phyloP scores from a whole-genome alignment of 371 early-diverging fungal genomes.

The Mortierella sp. region DNA sequence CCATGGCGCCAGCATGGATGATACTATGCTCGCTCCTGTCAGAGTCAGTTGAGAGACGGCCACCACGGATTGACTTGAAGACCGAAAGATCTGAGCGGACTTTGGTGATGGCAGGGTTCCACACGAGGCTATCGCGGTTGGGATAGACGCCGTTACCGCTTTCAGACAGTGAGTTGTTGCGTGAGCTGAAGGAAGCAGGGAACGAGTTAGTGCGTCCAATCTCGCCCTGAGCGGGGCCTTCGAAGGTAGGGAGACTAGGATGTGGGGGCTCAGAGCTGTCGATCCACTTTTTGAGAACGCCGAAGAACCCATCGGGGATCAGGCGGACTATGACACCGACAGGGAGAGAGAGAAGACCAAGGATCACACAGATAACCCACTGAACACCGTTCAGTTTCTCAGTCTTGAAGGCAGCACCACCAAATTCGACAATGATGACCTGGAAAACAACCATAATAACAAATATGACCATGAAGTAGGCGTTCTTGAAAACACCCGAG shows the following conservation, averaged over 20 bases:
- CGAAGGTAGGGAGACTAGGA: slow-evolving; percentile 35
- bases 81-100: slow-evolving; percentile 50
- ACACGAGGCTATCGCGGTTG: slow-evolving; percentile 48
- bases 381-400: slow-evolving; percentile 63
- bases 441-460: slow-evolving; percentile 69
- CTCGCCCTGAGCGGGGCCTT: slow-evolving; percentile 16
- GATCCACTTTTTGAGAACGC: slow-evolving; percentile 30
- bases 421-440: slow-evolving; percentile 71
- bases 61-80: slow-evolving; percentile 59
- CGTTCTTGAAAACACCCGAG: slow-evolving; percentile 65
- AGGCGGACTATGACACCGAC: slow-evolving; percentile 79
- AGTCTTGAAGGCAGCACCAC: slow-evolving; percentile 74
- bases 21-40: slow-evolving; percentile 32
- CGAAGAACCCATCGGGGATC: slow-evolving; percentile 65
- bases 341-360: slow-evolving; percentile 78
- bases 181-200: slow-evolving; percentile 55
- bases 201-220: slow-evolving; percentile 52
- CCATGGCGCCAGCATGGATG: slow-evolving; percentile 67
- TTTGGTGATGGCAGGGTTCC: slow-evolving; percentile 55
- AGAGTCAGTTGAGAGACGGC: slow-evolving; percentile 56
- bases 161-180: slow-evolving; percentile 21
- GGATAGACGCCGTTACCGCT: slow-evolving; percentile 36
- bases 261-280: slow-evolving; percentile 31
- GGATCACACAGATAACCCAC: slow-evolving; percentile 76
- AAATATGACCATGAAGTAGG: slow-evolving; percentile 72